Evolutionary conservation across 768 basidiomycete species (phyloP).

Genomic region (Boletellus sp.): DNA sequence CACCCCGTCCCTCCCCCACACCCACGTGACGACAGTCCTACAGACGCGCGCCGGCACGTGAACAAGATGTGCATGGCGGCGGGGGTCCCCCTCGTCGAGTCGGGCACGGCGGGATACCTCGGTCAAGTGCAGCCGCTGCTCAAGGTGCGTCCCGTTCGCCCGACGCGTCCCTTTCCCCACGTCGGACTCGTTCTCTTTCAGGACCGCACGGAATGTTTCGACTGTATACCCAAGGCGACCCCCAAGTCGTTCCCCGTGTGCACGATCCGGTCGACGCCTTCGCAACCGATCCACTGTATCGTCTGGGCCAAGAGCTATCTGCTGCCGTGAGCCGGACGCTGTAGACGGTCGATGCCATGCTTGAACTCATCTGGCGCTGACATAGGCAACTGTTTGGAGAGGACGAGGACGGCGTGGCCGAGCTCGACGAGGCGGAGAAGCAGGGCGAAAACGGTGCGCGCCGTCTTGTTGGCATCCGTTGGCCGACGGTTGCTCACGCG

Average conservation of each 20-base stretch:
- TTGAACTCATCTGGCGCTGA: background rate
- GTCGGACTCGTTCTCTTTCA: slow-evolving; percentile 25
- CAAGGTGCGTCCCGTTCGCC: slow-evolving; percentile 49
- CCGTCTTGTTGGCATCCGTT: no score
- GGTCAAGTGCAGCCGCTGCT: slow-evolving; percentile 95
- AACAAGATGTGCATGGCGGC: slow-evolving; percentile 98
- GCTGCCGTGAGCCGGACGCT: slow-evolving; percentile 67
- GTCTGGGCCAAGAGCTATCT: slow-evolving; percentile 99
- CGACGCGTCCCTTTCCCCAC: no score
- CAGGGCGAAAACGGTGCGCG: slow-evolving; percentile 85
- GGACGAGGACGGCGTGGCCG: slow-evolving; percentile 75
- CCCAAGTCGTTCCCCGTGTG: slow-evolving; percentile 97
- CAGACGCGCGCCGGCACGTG: slow-evolving; percentile 92
- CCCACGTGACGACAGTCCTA: background rate
- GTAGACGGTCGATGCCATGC: background rate
- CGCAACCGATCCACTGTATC: slow-evolving; percentile 97
- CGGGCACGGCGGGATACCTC: slow-evolving; percentile 93
- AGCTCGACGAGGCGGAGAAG: slow-evolving; percentile 89
- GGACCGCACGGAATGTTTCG: slow-evolving; percentile 93
- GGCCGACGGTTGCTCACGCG: background rate
- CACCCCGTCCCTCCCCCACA: background rate
- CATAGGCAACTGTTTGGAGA: slow-evolving; percentile 90
- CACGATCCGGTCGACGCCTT: slow-evolving; percentile 95
- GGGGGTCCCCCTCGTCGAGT: slow-evolving; percentile 86
- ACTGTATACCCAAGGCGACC: slow-evolving; percentile 89